Conservation (phyloP, 768 basidiomycete species). For the Leucocoprinus sp. region DNA sequence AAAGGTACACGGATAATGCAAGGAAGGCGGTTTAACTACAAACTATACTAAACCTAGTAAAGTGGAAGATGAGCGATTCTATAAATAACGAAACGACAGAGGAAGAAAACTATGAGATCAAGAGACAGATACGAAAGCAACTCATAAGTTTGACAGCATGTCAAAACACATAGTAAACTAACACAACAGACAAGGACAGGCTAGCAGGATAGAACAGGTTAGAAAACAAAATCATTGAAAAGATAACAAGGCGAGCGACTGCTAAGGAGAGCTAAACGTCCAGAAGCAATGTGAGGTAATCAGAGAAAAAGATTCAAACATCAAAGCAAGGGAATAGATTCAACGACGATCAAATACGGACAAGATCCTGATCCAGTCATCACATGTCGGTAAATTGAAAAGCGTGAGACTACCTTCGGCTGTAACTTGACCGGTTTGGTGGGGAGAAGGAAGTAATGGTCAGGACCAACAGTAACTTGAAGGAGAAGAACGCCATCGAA, state of each 20-base stretch:
- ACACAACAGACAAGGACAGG: background rate
- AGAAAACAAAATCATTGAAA: background rate
- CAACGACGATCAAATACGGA: background rate
- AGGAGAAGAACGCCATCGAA: too few species aligned
- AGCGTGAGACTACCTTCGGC: background rate
- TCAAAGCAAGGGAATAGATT: background rate
- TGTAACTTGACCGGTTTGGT: background rate
- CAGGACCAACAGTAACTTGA: too few species aligned
- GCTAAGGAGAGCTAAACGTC: background rate
- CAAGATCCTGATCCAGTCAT: background rate
- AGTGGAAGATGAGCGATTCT: background rate
- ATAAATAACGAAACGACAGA: slow-evolving; percentile 2
- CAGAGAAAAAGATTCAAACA: too few species aligned
- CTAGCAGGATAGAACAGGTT: background rate
- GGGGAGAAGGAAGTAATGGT: background rate
- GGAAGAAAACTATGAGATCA: background rate
- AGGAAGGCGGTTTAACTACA: background rate
- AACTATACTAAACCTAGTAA: slow-evolving; percentile 6
- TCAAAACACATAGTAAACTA: background rate
- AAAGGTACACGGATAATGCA: background rate
- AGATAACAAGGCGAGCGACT: background rate
- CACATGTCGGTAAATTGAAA: background rate
- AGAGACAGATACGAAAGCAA: background rate
- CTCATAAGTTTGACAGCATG: too few species aligned
- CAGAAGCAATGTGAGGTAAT: too few species aligned